These are phyloP conservation scores for Trifolium subterraneum DNA, from an alignment of 306 rosid genomes.

Conservation along the genomic window DNA sequence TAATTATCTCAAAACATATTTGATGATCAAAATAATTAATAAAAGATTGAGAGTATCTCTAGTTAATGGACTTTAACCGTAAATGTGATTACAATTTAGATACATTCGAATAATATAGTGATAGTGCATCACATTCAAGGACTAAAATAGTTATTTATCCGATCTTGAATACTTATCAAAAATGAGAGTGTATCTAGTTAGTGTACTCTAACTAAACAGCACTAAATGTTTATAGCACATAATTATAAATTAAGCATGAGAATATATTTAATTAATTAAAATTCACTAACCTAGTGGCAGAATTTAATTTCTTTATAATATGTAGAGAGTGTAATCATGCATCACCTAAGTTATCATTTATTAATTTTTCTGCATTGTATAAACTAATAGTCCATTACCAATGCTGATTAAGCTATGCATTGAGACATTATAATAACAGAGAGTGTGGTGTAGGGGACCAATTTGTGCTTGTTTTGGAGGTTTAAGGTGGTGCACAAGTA, in stretches of 20 bases:
- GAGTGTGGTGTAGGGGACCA: conserved; percentile 48
- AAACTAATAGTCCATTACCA: not conserved
- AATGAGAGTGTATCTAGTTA: conserved; percentile 15
- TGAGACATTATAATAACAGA: conserved; percentile 1
- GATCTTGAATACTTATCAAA: conserved; percentile 28
- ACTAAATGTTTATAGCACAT: conserved; percentile 41
- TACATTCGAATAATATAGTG: no score
- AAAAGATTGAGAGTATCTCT: no score
- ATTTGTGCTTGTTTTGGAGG: conserved; percentile 18
- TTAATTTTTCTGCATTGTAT: conserved; percentile 12
- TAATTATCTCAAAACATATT: no score
- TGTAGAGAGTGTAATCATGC: conserved; percentile 38
- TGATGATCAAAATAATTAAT: no score
- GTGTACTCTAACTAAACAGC: conserved; percentile 49
- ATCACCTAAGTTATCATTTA: conserved; percentile 23
- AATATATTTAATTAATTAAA: conserved; percentile 36
- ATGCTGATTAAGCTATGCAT: conserved; percentile 27
- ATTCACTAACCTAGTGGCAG: conserved; percentile 42
- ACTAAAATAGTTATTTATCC: no score
- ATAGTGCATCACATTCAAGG: no score
- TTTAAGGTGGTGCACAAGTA: conserved; percentile 42
- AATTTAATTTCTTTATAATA: conserved; percentile 33
- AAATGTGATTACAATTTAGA: no score
- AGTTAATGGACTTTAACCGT: no score
- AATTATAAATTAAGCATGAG: conserved; percentile 44